Evolutionary conservation across 164 flowering plant genomes (phyloP).

Genomic region (Stephania cephalantha): DNA sequence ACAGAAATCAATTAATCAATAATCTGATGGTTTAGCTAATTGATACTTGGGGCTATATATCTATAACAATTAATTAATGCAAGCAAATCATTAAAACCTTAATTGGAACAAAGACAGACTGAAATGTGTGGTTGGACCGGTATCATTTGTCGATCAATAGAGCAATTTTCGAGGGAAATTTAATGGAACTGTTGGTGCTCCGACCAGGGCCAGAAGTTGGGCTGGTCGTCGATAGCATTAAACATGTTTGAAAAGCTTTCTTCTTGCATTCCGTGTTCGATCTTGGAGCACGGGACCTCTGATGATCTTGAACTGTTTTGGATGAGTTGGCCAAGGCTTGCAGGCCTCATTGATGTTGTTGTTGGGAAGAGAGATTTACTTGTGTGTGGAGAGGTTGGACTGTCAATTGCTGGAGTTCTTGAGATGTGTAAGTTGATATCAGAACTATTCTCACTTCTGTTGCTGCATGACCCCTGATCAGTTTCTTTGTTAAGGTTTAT

Average conservation of each 20-base stretch:
- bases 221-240: conserved; percentile 71
- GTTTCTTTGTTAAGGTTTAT: conserved; percentile 96
- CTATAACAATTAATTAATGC: no score
- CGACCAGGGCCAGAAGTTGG: conserved; percentile 94
- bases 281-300: conserved; percentile 33
- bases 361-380: conserved; percentile 31
- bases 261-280: conserved; percentile 48
- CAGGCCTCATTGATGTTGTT: conserved; percentile 32
- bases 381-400: conserved; percentile 38
- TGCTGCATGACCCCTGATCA: conserved; percentile 76
- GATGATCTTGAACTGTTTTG: conserved; percentile 37
- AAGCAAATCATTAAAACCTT: no score
- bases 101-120: no score
- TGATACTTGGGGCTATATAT: no score
- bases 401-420: conserved; percentile 59
- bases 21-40: not conserved
- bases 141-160: no score
- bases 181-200: conserved; percentile 72
- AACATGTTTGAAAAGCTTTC: conserved; percentile 83
- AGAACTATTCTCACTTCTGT: conserved; percentile 87
- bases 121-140: no score
- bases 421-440: conserved; percentile 70
- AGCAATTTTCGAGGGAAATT: not conserved
- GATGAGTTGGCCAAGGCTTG: conserved; percentile 42
- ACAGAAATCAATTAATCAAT: not conserved